A percentile compares a stretch with the other conserved stretches of the same genome.
Evolutionary conservation across 1,139 yeast genomes (phyloP).

Genomic region (Meyerozyma carpophila): DNA sequence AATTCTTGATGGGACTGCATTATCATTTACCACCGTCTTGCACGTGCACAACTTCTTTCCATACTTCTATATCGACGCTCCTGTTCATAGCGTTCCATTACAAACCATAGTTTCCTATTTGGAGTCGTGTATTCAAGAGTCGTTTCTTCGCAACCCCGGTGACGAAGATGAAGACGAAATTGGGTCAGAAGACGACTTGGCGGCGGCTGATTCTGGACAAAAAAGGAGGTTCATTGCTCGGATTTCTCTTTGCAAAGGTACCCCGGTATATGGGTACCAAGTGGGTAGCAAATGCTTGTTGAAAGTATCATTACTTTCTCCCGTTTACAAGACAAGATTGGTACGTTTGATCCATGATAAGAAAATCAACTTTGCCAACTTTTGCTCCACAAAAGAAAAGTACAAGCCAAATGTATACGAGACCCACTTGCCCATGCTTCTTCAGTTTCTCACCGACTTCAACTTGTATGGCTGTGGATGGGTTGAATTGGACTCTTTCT

Average conservation of each 20-base stretch:
- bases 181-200: not conserved
- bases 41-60: constrained; percentile 88
- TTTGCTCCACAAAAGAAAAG: constrained; percentile 5
- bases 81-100: constrained; percentile 11
- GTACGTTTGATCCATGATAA: constrained; percentile 56
- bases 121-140: constrained; percentile 6
- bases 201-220: not conserved
- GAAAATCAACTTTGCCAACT: constrained; percentile 17
- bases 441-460: constrained; percentile 80
- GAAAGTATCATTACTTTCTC: constrained; percentile 65
- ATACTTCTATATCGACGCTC: constrained; percentile 57
- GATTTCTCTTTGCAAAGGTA: constrained; percentile 65
- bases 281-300: constrained; percentile 59
- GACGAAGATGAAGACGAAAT: constrained; percentile 5
- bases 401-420: constrained; percentile 41
- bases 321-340: constrained; percentile 54
- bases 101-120: constrained; percentile 3
- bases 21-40: constrained; percentile 27
- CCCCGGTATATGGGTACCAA: constrained; percentile 80
- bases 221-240: constrained; percentile 44
- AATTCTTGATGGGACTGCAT: constrained; percentile 3
- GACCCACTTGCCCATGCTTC: constrained; percentile 68
- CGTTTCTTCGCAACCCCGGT: constrained; percentile 8
- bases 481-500: constrained; percentile 38
- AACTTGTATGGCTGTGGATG: constrained; percentile 84